Evolutionary conservation across 1,284 basidiomycete genomes (phyloP).

Genomic region (Volvariella volvacea): DNA sequence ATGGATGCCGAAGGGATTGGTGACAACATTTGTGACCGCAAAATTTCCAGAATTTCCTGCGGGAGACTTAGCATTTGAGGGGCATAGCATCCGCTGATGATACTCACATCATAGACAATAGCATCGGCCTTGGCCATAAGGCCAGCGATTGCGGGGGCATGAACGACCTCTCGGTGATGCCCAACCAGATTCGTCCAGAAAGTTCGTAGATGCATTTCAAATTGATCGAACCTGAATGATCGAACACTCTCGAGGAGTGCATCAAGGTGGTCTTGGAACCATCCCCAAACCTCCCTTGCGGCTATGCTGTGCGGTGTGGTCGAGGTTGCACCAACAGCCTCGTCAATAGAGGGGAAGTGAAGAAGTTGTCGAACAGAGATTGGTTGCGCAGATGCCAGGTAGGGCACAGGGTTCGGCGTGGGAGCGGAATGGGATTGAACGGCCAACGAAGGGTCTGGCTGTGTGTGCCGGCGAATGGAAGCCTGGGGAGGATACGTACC

Average conservation of each 20-base stretch:
- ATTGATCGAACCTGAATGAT: conserved; percentile 77
- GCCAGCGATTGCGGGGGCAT: conserved; percentile 80
- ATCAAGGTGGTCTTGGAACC: conserved; percentile 84
- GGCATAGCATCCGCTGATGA: no score
- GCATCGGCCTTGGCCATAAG: conserved; percentile 85
- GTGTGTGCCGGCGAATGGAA: conserved; percentile 65
- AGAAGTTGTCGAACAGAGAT: conserved; percentile 71
- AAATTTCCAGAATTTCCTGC: conserved; percentile 80
- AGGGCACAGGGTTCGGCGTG: conserved; percentile 35
- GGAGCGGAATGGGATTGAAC: conserved; percentile 50
- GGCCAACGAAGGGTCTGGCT: conserved; percentile 42
- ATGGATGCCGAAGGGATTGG: conserved; percentile 64
- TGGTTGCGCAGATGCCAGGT: conserved; percentile 40
- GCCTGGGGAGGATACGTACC: conserved; percentile 60
- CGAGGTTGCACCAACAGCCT: conserved; percentile 69
- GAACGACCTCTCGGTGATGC: conserved; percentile 76
- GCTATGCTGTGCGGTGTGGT: conserved; percentile 67
- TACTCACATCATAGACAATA: conserved; percentile 77
- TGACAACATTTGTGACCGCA: conserved; percentile 77
- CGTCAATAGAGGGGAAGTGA: conserved; percentile 78
- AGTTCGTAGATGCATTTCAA: conserved; percentile 75
- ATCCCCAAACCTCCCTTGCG: conserved; percentile 78
- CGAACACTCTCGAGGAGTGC: conserved; percentile 70
- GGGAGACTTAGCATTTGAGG: no score
- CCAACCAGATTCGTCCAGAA: conserved; percentile 75